phyloP scores from a whole-genome alignment of 768 basidiomycete genomes.

The Lactarius pseudohatsudake region DNA sequence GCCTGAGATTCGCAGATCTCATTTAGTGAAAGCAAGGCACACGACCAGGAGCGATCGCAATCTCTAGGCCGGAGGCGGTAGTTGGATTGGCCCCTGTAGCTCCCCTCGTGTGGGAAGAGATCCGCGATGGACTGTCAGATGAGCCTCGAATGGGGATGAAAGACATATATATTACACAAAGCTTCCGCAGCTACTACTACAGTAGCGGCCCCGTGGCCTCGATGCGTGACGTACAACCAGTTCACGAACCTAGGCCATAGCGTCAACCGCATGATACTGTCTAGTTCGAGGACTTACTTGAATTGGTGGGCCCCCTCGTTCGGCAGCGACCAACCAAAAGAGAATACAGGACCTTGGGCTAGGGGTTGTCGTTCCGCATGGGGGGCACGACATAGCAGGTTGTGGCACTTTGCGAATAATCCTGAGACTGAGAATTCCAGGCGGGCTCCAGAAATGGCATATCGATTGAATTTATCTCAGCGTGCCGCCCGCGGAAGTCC shows the following conservation, averaged over 20 bases:
- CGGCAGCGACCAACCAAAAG: not conserved
- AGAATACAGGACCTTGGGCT: not conserved
- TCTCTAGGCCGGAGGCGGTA: too few species aligned
- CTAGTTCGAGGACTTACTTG: too few species aligned
- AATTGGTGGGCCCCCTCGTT: not conserved
- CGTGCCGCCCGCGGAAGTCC: conserved; percentile 18
- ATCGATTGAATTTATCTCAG: conserved; percentile 21
- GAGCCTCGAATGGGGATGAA: not conserved
- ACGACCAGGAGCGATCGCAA: not conserved
- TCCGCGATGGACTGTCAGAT: not conserved
- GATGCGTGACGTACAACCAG: not conserved
- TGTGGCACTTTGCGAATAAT: not conserved
- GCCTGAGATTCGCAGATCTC: conserved; percentile 2
- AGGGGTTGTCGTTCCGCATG: not conserved
- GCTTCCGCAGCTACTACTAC: conserved; percentile 13
- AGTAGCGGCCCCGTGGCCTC: too few species aligned
- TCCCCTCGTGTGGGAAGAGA: conserved; percentile 8
- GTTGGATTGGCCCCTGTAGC: too few species aligned
- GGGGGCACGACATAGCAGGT: not conserved
- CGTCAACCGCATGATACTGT: not conserved
- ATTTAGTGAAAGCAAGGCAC: conserved; percentile 9
- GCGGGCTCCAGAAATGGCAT: conserved; percentile 9
- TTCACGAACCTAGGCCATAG: not conserved
- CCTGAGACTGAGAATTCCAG: not conserved
- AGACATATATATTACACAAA: too few species aligned